Evolutionary conservation across 148 eudicot species (phyloP).

Genomic region (Rhododendron ferrugineum): DNA sequence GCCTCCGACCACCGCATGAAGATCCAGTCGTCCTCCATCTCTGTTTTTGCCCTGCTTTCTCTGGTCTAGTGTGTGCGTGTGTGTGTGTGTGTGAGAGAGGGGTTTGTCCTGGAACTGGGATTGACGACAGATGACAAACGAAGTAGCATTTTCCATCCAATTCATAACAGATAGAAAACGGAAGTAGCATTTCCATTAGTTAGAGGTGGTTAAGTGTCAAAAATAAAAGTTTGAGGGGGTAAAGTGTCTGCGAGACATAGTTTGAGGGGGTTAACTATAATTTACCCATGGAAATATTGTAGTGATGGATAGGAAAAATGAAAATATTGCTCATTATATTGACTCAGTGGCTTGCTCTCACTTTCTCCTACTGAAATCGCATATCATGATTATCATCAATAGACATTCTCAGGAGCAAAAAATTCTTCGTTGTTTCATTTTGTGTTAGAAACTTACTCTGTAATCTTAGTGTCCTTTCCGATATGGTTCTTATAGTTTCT

Average conservation of each 20-base stretch:
- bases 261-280: too few relatives aligned
- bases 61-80: too few relatives aligned
- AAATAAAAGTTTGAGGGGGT: too few relatives aligned
- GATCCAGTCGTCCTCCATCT: conserved; percentile 73
- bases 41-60: conserved; percentile 7
- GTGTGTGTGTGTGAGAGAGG: too few relatives aligned
- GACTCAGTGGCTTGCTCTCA: background rate
- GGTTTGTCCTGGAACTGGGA: too few relatives aligned
- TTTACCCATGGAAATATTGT: background rate
- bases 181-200: too few relatives aligned
- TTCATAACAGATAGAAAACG: too few relatives aligned
- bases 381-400: too few relatives aligned
- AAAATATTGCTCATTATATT: background rate
- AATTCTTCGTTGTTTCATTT: background rate
- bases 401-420: background rate
- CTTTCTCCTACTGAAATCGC: background rate
- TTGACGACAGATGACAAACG: too few relatives aligned
- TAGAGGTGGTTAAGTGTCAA: too few relatives aligned
- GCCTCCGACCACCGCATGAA: conserved; percentile 76
- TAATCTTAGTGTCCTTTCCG: background rate
- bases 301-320: background rate
- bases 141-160: too few relatives aligned
- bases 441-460: background rate
- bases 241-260: too few relatives aligned
- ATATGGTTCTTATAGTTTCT: background rate